phyloP scores from a whole-genome alignment of 768 basidiomycete genomes.

The Boletus reticulatus region DNA sequence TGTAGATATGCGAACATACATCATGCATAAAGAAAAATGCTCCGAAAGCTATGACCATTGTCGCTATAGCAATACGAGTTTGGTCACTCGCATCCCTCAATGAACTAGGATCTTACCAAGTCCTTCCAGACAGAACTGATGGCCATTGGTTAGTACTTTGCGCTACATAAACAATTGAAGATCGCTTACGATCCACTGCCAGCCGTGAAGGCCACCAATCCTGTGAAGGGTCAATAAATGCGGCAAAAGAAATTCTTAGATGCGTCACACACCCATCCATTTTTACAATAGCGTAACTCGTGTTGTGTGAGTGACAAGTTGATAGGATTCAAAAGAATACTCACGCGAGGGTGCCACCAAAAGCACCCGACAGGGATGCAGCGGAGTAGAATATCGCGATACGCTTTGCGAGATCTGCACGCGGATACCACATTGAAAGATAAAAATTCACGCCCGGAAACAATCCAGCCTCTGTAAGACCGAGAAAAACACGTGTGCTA shows the following conservation, averaged over 20 bases:
- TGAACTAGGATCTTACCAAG: slow-evolving; percentile 13
- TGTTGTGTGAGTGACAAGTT: neutral
- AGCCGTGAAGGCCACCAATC: slow-evolving; percentile 32
- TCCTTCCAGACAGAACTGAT: slow-evolving; percentile 34
- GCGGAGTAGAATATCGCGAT: slow-evolving; percentile 64
- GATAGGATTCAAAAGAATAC: slow-evolving; percentile 7
- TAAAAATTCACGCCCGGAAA: slow-evolving; percentile 41
- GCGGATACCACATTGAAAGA: slow-evolving; percentile 59
- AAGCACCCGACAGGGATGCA: slow-evolving; percentile 52
- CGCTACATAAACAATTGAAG: neutral
- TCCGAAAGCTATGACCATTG: neutral
- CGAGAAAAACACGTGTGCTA: slow-evolving; percentile 44
- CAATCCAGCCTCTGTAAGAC: slow-evolving; percentile 46
- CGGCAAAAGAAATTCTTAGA: slow-evolving; percentile 1
- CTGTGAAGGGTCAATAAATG: slow-evolving; percentile 2
- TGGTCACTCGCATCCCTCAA: neutral
- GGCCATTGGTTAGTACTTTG: neutral
- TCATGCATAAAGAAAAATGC: neutral
- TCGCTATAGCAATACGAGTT: neutral
- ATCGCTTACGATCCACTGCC: slow-evolving; percentile 39
- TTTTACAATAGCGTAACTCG: slow-evolving; percentile 35
- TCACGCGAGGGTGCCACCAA: slow-evolving; percentile 49
- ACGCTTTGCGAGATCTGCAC: slow-evolving; percentile 52
- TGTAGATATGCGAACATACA: neutral
- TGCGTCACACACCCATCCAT: slow-evolving; percentile 31